Base-by-base conservation (phyloP, 2,329 filamentous ascomycete genomes). In the Colletotrichum eleusines region DNA sequence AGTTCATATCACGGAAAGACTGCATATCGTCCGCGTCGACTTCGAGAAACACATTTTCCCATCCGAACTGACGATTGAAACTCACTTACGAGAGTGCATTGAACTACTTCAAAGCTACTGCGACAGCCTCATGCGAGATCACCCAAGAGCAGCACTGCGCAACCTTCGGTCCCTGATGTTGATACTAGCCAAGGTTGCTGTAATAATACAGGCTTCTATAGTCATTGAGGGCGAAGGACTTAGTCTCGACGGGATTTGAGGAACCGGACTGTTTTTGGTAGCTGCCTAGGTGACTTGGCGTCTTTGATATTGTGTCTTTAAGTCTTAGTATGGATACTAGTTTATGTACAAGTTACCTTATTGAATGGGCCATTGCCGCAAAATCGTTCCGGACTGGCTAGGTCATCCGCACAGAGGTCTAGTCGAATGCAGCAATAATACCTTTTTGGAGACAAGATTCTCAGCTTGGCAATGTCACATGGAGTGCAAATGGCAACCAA, bases 71-170 rank as follows among this genome's bases (percentile, higher is more conserved):
- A 20, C 9, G 9, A 28, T n/a, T 7, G 6, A 51, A 42, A 20
- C 11, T n/a, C 28, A 12, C 14, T 38, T 51, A 33, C 44, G 31
- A 18, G 20, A 62, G 44, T 14, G 33, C 12, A 26, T 62, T 9
- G 14, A 28, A 40, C 3, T 51, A 26, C 44, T 62, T 40, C 46
- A 62, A 26, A 28, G n/a, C 3, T 51, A 51, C 46, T 62, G 28
- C n/a, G 31, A 62, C 23, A 35, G 51, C 11, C 46, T 51, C 3
- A 51, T 62, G 59, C n/a, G 20, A 38, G 59, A 40, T 31, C 31
- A 23, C n/a, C 46, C 46, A 38, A 40, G 46, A 50, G 46, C 33
- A 38, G 59, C 59, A 26, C 28, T 62, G 16, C 59, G 44, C 20
- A 40, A 50, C 2, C 59, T 62, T n/a, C 7, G 31, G 31, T 28